Base-by-base conservation (phyloP, 331 rosid genomes). In the Quercus tomentella region DNA sequence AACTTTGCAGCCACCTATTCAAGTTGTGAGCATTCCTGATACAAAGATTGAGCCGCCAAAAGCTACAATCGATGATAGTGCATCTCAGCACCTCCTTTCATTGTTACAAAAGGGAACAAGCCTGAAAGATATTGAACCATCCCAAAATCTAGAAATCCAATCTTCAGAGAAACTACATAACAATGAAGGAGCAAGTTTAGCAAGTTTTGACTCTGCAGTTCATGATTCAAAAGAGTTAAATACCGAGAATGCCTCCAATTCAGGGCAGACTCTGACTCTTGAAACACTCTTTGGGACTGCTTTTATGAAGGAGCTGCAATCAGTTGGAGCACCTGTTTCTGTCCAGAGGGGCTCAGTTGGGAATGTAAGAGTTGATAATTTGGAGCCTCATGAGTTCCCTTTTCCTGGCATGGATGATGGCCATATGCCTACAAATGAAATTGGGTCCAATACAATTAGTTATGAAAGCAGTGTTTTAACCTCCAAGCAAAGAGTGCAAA, bases 261-360 rank as follows among this genome's bases (percentile, higher is more conserved):
- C 92, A 70, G 90, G 82, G 14, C 89, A 93, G 71, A 70, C 76
- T 73, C 85, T 92, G 70, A 96, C 98, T 14, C 89, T 96, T 70
- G 99, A 96, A 88, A 89, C 91, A 56, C 97, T 93, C 51, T 90
- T 96, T 89, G 99, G 99, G 56, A 86, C 97, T 82, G 97, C 97
- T 78, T 96, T 96, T 87, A 96, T 96, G 99, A 82, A 89, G 90
- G 99, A 93, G 84, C 84, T 96, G 81, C 99, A 96, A 25, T 87
- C 99, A 65, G 95, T 93, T 82, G 98, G 98, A 81, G 98, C 97
- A 7, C 99, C 99, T 43, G 97, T 96, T 80, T 96, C 99, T 71
- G 87, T 84, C 76, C 97, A 92, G 85, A 82, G 93, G 86, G 92
- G 87, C 74, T 79, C 87, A 54, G 83, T 73, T 33, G 97, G 86